These are phyloP conservation scores for Earliella scabrosa DNA, from an alignment of 1,284 basidiomycete genomes.

Conservation along the genomic window DNA sequence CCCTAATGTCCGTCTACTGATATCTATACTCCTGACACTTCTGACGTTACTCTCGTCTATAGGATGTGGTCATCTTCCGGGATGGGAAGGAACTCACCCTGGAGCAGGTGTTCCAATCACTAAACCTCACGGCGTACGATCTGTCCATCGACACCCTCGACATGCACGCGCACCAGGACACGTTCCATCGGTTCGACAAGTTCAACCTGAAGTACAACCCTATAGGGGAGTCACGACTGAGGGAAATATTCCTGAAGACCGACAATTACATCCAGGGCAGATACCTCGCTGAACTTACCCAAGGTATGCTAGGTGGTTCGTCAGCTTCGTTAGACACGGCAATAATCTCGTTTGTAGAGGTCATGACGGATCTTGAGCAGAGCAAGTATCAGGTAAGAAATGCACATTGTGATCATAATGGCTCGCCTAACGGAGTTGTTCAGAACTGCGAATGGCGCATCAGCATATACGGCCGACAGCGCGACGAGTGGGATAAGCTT, in stretches of 20 bases:
- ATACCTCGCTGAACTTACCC: constrained; percentile 95
- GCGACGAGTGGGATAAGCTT: constrained; percentile 96
- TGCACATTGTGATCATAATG: background rate
- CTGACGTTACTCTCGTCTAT: background rate
- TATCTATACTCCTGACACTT: background rate
- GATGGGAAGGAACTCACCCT: constrained; percentile 92
- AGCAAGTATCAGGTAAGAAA: constrained; percentile 91
- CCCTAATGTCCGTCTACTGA: constrained; percentile 59
- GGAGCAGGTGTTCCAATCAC: constrained; percentile 92
- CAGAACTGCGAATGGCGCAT: constrained; percentile 96
- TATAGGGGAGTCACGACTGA: constrained; percentile 91
- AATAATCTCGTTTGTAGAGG: constrained; percentile 57
- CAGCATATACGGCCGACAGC: constrained; percentile 88
- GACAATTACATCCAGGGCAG: constrained; percentile 93
- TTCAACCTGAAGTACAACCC: constrained; percentile 95
- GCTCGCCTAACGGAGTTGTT: background rate
- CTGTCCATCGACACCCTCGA: constrained; percentile 98
- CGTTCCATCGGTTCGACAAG: constrained; percentile 98
- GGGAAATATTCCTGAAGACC: constrained; percentile 99
- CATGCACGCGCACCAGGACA: constrained; percentile 98
- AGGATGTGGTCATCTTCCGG: constrained; percentile 97
- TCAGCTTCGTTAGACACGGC: background rate
- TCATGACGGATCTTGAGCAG: constrained; percentile 96
- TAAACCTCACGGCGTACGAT: constrained; percentile 96
- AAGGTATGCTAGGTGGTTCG: constrained; percentile 53